Conservation (phyloP, 176 grass and related monocot genomes). For the Secale cereale region DNA sequence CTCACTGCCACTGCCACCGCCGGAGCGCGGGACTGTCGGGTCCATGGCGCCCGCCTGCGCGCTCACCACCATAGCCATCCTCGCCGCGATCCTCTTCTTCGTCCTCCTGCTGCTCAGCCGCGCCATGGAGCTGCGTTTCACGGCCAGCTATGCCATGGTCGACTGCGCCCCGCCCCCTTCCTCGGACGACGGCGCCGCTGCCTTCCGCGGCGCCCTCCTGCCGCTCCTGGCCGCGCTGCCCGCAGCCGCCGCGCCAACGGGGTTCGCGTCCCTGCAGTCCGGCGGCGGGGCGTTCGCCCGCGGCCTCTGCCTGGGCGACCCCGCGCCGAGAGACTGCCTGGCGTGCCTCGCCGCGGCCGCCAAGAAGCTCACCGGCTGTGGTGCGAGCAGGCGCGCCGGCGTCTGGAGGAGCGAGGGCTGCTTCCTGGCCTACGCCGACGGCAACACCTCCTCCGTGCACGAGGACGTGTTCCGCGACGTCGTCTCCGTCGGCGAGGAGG, state of each 20-base stretch:
- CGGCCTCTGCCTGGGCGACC: not conserved
- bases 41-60: too few species aligned
- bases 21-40: too few species aligned
- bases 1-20: too few species aligned
- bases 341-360: not conserved
- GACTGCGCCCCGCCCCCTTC: too few species aligned
- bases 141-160: too few species aligned
- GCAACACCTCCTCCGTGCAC: not conserved
- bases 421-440: not conserved
- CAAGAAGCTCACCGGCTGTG: not conserved
- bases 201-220: not conserved
- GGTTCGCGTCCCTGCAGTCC: not conserved
- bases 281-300: not conserved
- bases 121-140: too few species aligned
- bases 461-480: not conserved
- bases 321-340: not conserved
- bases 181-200: too few species aligned
- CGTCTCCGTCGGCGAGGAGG: too few species aligned
- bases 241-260: not conserved
- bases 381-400: not conserved
- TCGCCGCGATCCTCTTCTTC: too few species aligned
- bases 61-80: too few species aligned
- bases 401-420: not conserved
- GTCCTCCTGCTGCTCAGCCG: too few species aligned
- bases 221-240: not conserved